Evolutionary conservation across 139 green algal species (phyloP), one percentile per base, ranked within the genome.

Genomic region (Ulvella scutata): DNA sequence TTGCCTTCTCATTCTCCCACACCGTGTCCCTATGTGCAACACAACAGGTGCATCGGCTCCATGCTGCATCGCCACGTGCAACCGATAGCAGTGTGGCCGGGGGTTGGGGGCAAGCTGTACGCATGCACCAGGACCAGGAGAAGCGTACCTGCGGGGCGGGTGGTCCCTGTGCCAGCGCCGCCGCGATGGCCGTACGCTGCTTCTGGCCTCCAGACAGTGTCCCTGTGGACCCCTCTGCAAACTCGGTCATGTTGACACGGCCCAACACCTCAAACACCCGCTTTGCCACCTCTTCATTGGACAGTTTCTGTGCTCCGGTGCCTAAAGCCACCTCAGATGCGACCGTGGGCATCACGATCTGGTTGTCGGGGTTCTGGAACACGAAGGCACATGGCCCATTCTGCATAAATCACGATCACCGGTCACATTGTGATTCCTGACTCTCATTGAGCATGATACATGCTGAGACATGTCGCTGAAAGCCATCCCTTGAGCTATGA

Each of bases 301-400:
- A 23, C 28, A 97, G 73, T 3, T 77, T 37, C 72, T 91, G 90
- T 76, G 88, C 92, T 81, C 74, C 72, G 39, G n/a, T 34, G 37
- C 93, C 92, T 81, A 99, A 98, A 0, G 95, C 95, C 13, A 99
- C 95, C 72, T 99, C 94, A 34, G 92, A 87, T 3, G 84, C 88
- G 3, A 97, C 94, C 4, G 91, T 96, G 4, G 93, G 93, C 86
- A 97, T 89, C 20, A 98, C 74, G 31, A 88, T 84, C 74, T 97
- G 92, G 79, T 98, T 92, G 77, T 98, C 95, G 2, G 95, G 95
- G 80, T 98, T 98, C 72, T 99, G 95, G 76, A 98, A 97, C 33
- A 99, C 94, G 79, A 97, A 96, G 26, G 84, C 89, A 2, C 80
- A 83, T 2, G 91, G 89, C n/a, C 72, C 62, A 10, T 90, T 81